Percentiles rank a stretch among this genome's conserved stretches.
These are phyloP conservation scores for Puccinia coronata DNA, from an alignment of 1,284 basidiomycete species.

Conservation along the genomic window DNA sequence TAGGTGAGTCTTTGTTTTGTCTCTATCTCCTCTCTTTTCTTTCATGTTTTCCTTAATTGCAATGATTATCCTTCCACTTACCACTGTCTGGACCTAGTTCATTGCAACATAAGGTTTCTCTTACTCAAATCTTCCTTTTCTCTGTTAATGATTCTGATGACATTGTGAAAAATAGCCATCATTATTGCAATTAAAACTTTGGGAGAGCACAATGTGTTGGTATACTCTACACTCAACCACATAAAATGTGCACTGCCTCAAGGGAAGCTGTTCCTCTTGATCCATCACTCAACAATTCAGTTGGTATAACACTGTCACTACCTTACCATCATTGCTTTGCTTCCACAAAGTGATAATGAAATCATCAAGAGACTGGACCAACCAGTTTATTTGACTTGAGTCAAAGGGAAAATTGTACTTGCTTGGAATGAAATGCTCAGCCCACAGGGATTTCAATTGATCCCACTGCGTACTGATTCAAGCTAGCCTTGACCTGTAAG, in stretches of 20 bases:
- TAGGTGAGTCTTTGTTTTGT: no score
- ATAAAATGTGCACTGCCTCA: conserved; percentile 98
- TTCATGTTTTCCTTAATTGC: no score
- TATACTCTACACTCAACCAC: conserved; percentile 98
- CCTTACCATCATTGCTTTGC: not conserved
- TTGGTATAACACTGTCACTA: conserved; percentile 8
- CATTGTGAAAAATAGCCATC: conserved; percentile 68
- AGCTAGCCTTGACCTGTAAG: conserved; percentile 88
- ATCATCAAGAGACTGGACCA: conserved; percentile 99
- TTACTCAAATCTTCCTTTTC: not conserved
- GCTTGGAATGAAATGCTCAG: conserved; percentile 90
- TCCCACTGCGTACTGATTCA: conserved; percentile 98
- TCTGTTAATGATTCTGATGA: not conserved
- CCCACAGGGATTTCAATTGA: conserved; percentile 95
- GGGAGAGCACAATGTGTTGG: conserved; percentile 81
- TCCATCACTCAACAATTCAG: conserved; percentile 30
- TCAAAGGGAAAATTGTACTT: conserved; percentile 93
- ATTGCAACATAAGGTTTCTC: no score
- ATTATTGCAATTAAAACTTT: conserved; percentile 95
- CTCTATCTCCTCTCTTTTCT: no score
- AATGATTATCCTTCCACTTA: no score
- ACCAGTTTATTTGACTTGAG: conserved; percentile 95
- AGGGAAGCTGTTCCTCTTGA: conserved; percentile 65
- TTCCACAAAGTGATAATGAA: conserved; percentile 77
- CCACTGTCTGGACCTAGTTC: no score